Evolutionary conservation across 495 filamentous ascomycete species (phyloP).

Genomic region (Achaetomiella virescens): DNA sequence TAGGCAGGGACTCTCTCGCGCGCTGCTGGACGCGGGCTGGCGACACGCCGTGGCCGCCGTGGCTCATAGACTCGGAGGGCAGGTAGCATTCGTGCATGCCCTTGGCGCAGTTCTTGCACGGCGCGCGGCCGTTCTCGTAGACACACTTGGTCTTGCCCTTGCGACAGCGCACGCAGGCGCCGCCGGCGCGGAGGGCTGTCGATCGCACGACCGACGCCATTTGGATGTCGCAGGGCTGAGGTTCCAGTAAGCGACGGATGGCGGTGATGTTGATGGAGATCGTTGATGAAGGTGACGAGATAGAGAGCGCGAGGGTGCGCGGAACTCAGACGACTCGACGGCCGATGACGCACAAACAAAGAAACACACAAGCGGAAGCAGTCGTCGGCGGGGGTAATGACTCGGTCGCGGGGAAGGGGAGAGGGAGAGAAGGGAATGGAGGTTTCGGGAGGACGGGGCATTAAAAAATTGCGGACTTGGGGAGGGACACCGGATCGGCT

Average conservation of each 20-base stretch:
- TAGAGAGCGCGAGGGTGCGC: neutral
- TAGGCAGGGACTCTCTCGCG: slow-evolving; percentile 40
- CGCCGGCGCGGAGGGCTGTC: slow-evolving; percentile 47
- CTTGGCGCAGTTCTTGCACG: slow-evolving; percentile 50
- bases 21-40: slow-evolving; percentile 30
- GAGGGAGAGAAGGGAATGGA: slow-evolving; percentile 13
- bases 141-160: slow-evolving; percentile 51
- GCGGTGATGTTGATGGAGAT: neutral
- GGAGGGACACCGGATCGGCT: slow-evolving; percentile 40
- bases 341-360: slow-evolving; percentile 2
- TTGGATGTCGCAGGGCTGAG: neutral
- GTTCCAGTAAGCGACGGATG: too few relatives aligned
- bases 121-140: slow-evolving; percentile 46
- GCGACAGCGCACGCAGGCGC: slow-evolving; percentile 48
- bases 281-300: neutral
- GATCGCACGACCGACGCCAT: slow-evolving; percentile 44
- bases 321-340: neutral
- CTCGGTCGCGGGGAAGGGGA: slow-evolving; percentile 6
- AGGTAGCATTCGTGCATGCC: slow-evolving; percentile 50
- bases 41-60: slow-evolving; percentile 41
- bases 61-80: slow-evolving; percentile 45
- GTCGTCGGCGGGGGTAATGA: slow-evolving; percentile 14
- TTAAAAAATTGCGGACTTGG: slow-evolving; percentile 27
- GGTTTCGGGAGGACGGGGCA: slow-evolving; percentile 25
- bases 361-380: neutral